A percentile compares a stretch with the other conserved stretches of the same genome.
These are phyloP conservation scores for Effrenium voratum DNA, from an alignment of 73 alveolate genomes.

Conservation along the genomic window DNA sequence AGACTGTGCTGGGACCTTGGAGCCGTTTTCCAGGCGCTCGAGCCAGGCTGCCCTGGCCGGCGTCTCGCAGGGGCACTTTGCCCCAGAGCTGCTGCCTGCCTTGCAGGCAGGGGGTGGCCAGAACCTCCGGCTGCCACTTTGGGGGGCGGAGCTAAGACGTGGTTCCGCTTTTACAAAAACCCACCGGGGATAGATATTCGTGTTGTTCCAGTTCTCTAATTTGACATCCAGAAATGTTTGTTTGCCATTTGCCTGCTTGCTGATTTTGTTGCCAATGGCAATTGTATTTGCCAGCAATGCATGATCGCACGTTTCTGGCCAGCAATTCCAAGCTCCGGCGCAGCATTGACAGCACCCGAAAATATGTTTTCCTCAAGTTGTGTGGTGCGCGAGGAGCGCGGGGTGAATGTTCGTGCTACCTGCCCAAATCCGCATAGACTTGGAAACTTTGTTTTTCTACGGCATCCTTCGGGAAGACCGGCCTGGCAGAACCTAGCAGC, in stretches of 20 bases:
- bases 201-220: neutral
- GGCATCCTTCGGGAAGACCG: no score
- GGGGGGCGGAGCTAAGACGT: no score
- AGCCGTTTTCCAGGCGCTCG: no score
- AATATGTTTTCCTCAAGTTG: neutral
- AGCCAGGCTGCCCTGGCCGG: neutral
- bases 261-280: neutral
- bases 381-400: no score
- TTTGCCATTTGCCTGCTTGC: neutral
- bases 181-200: neutral
- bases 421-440: no score
- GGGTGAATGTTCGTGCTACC: no score
- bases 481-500: no score
- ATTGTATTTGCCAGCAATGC: neutral
- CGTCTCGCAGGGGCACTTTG: neutral
- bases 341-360: no score
- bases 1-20: no score
- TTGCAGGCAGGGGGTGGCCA: constrained; percentile 8
- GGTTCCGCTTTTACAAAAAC: no score
- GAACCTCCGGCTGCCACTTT: no score
- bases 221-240: neutral
- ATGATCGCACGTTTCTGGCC: neutral
- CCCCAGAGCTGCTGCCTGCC: neutral
- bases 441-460: no score
- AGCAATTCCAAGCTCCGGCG: neutral